Evolutionary conservation across 1,284 basidiomycete species (phyloP).

Genomic region (Ganoderma multipileum): DNA sequence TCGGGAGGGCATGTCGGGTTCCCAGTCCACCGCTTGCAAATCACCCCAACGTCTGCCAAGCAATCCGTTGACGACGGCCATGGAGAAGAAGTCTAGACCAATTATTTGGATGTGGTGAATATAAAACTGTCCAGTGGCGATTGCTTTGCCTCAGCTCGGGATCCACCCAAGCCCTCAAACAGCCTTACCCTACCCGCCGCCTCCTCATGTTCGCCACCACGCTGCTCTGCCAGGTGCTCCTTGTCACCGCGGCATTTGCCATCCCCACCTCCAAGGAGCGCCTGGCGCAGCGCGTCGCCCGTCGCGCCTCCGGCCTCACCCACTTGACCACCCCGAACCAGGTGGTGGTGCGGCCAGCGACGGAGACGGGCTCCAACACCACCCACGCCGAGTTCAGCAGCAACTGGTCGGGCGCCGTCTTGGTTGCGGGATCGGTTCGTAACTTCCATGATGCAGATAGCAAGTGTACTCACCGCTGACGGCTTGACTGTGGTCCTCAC

Average conservation of each 20-base stretch:
- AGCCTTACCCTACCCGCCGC: constrained; percentile 14
- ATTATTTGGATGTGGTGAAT: constrained; percentile 1
- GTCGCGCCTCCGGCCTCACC: constrained; percentile 22
- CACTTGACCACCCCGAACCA: constrained; percentile 28
- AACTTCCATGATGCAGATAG: background rate
- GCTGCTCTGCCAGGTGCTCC: constrained; percentile 31
- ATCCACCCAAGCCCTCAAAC: constrained; percentile 26
- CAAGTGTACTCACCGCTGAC: background rate
- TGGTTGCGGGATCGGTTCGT: constrained; percentile 27
- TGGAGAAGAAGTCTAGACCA: constrained; percentile 1
- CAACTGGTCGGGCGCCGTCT: constrained; percentile 40
- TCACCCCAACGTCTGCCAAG: constrained; percentile 18
- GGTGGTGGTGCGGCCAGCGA: constrained; percentile 2
- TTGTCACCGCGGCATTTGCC: constrained; percentile 32
- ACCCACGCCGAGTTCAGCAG: constrained; percentile 34
- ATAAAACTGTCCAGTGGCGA: constrained; percentile 17
- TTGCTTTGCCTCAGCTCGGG: constrained; percentile 22
- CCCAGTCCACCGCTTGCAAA: constrained; percentile 15
- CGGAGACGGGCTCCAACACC: constrained; percentile 21
- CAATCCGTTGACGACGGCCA: constrained; percentile 4
- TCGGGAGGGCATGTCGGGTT: constrained; percentile 6
- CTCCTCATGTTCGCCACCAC: constrained; percentile 30
- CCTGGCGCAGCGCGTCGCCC: constrained; percentile 28
- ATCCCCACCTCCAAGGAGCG: constrained; percentile 31
- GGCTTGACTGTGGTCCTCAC: background rate